Evolutionary conservation across 2,329 filamentous ascomycete species (phyloP), one percentile per base, ranked within the genome.

Genomic region (Corynespora cassiicola): DNA sequence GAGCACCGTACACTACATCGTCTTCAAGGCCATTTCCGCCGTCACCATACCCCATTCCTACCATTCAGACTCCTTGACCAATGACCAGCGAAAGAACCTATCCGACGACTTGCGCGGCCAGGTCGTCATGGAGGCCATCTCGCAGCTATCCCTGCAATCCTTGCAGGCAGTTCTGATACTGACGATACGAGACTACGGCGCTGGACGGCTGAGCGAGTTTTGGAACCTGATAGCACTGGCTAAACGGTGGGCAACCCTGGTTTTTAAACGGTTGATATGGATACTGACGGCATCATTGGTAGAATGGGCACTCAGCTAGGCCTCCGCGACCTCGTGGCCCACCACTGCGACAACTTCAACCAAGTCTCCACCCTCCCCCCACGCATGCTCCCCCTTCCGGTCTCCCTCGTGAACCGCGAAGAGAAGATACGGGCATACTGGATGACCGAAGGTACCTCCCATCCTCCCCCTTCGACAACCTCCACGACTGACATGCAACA

Each of bases 361-460:
- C 50, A 55, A 16, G 35, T 55, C 5, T 61, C 61, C 14, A 58
- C 41, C 7, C 31, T 60, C 4, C 53, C 59, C 12, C 58, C 56
- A 10, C 52, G 58, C 10, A 63, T 55, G 49, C 36, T 57, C 3
- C 45, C 50, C 4, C 24, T 55, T 7, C 62, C 61, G 7, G 49
- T 51, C 10, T 60, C 61, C 1, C 41, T 64, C 2, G 58, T 68
- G 11, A 59, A 66, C 17, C 54, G 56, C 19, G 65, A 69, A 47
- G 66, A 67, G 38, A 51, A 54, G 20, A 63, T 68, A 12, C 52
- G 66, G 39, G 64, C 64, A 18, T 68, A 64, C 38, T 68, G 66
- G 65, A 68, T 68, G 64, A 63, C 56, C 5, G 61, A 68, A 50
- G 41, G 43, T 42, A 31, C 18, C 25, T 19, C 4, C 16, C 16